These are phyloP conservation scores for Populus ilicifolia DNA, from an alignment of 345 rosid species.

Conservation along the genomic window DNA sequence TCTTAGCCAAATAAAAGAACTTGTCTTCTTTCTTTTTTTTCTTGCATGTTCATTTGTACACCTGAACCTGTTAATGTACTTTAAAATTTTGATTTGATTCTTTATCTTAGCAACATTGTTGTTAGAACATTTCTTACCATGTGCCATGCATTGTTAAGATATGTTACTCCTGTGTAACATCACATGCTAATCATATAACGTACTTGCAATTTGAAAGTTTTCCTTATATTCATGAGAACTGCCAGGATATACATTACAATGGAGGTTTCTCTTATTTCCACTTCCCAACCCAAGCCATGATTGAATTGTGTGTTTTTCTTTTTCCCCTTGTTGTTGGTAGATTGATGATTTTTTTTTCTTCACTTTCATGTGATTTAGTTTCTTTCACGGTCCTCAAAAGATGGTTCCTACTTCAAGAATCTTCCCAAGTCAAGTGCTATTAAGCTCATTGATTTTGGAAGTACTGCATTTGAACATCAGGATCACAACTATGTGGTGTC, in stretches of 20 bases:
- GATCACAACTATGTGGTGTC: conserved; percentile 80
- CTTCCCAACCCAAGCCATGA: not conserved
- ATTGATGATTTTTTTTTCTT: not conserved
- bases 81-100: not conserved
- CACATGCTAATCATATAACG: not conserved
- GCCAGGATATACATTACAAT: not conserved
- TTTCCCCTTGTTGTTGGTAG: not conserved
- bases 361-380: conserved; percentile 29
- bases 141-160: not conserved
- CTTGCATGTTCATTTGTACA: not conserved
- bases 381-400: conserved; percentile 59
- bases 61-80: not conserved
- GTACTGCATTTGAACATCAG: conserved; percentile 75
- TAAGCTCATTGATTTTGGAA: conserved; percentile 84
- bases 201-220: not conserved
- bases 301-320: not conserved
- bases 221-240: not conserved
- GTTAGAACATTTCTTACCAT: not conserved
- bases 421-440: conserved; percentile 81
- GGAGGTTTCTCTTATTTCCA: not conserved
- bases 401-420: conserved; percentile 70
- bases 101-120: not conserved
- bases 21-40: not conserved
- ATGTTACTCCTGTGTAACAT: not conserved
- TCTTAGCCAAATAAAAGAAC: not conserved